phyloP scores from a whole-genome alignment of 2,329 filamentous ascomycete species.

The Sordariomycetes sp. region DNA sequence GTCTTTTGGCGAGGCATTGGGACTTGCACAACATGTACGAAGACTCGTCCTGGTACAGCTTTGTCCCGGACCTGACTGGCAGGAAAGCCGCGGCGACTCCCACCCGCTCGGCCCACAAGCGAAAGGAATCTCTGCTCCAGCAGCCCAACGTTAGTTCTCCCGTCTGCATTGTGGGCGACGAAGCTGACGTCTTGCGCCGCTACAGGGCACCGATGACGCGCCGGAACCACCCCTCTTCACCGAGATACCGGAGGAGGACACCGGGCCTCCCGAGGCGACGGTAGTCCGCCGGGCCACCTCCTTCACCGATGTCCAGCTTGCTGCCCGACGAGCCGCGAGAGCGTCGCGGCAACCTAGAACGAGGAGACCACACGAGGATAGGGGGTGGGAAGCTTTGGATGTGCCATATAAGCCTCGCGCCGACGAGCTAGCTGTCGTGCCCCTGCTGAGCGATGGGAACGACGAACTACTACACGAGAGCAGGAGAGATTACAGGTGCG shows the following conservation, averaged over 20 bases:
- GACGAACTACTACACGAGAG: conserved; percentile 1
- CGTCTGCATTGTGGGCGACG: neutral
- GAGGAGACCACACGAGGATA: neutral
- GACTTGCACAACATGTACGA: conserved; percentile 53
- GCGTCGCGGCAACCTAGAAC: neutral
- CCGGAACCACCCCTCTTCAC: conserved; percentile 2
- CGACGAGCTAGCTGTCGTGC: neutral
- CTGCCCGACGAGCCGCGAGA: neutral
- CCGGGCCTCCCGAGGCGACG: conserved; percentile 55
- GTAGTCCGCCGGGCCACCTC: conserved; percentile 59
- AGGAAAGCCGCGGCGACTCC: conserved; percentile 31
- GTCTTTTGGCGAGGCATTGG: neutral
- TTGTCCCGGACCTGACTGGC: conserved; percentile 52
- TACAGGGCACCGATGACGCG: neutral
- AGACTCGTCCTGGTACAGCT: conserved; percentile 68
- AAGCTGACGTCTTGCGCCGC: neutral
- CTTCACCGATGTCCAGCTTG: conserved; percentile 8
- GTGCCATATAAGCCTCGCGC: neutral
- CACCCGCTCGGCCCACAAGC: conserved; percentile 41
- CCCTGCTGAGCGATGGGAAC: neutral
- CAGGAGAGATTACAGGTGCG: conserved; percentile 1
- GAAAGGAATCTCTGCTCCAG: conserved; percentile 60
- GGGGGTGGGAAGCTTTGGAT: conserved; percentile 2
- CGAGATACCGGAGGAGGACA: conserved; percentile 27
- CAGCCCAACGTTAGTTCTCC: conserved; percentile 44